Conservation (phyloP, 331 rosid genomes). For the Prunus yedoensis region DNA sequence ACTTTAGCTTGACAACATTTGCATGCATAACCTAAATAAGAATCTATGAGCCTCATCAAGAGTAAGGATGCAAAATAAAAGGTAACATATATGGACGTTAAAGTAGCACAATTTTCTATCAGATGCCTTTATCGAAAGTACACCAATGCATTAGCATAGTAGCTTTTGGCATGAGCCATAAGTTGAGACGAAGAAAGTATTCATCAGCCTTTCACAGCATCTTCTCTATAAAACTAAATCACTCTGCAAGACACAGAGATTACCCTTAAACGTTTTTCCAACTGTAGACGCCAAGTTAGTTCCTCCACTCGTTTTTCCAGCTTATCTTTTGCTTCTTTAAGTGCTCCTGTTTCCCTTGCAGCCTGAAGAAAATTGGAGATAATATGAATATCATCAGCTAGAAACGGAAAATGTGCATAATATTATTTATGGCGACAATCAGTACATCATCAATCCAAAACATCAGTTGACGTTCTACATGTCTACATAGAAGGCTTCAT, state of each 20-base stretch:
- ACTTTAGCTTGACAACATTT: conserved; percentile 5
- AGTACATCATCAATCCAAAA: not conserved
- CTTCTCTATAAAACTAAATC: conserved; percentile 16
- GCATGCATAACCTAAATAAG: not conserved
- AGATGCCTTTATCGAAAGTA: not conserved
- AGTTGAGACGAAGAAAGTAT: conserved; percentile 5
- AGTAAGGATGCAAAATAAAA: conserved; percentile 6
- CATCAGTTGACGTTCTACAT: not conserved
- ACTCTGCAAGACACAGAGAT: conserved; percentile 25
- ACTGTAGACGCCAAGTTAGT: conserved; percentile 84
- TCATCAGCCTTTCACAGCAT: conserved; percentile 16
- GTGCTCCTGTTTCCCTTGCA: conserved; percentile 34
- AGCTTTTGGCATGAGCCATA: not conserved
- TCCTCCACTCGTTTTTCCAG: conserved; percentile 84
- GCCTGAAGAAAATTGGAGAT: conserved; percentile 48
- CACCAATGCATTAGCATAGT: not conserved
- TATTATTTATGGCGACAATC: not conserved
- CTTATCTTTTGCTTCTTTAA: conserved; percentile 75
- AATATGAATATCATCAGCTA: conserved; percentile 18
- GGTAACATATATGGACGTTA: not conserved
- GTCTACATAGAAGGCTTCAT: not conserved
- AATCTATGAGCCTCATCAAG: not conserved
- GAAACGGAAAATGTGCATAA: conserved; percentile 4
- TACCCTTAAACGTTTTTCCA: conserved; percentile 86
- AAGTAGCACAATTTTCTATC: not conserved